Evolutionary conservation across 805 yeast species (phyloP).

Genomic region (Candida nemodendra): DNA sequence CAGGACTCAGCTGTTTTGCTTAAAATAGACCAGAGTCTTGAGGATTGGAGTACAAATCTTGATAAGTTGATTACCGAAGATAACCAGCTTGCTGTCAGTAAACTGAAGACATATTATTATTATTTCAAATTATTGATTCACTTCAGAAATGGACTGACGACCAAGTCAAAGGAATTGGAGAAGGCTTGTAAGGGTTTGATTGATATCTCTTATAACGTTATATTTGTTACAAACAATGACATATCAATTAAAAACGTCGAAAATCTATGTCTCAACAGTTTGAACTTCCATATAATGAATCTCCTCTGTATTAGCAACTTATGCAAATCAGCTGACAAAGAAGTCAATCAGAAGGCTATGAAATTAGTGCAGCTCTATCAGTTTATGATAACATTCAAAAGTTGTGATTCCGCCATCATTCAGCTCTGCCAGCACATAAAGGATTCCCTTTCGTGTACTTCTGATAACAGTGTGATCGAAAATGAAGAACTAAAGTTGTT

Average conservation of each 20-base stretch:
- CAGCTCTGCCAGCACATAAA: conserved; percentile 21
- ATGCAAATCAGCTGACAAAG: conserved; percentile 14
- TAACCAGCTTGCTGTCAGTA: conserved; percentile 23
- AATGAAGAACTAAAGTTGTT: conserved; percentile 27
- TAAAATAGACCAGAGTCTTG: conserved; percentile 24
- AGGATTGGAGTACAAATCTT: conserved; percentile 26
- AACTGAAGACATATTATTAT: conserved; percentile 30
- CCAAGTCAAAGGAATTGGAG: conserved; percentile 9
- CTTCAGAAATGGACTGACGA: conserved; percentile 10
- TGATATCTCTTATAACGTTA: conserved; percentile 24
- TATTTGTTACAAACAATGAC: conserved; percentile 17
- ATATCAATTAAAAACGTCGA: conserved; percentile 26
- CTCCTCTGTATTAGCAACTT: conserved; percentile 27
- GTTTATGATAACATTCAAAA: conserved; percentile 19
- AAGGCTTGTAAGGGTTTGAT: conserved; percentile 22
- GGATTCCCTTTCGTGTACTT: conserved; percentile 14
- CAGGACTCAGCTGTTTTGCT: conserved; percentile 13
- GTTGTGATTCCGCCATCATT: conserved; percentile 24
- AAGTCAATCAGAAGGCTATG: conserved; percentile 12
- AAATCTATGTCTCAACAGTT: conserved; percentile 29
- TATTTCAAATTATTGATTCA: conserved; percentile 30
- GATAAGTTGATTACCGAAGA: conserved; percentile 22
- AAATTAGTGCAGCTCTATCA: conserved; percentile 27
- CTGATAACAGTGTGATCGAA: conserved; percentile 12
- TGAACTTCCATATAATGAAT: conserved; percentile 31